A percentile compares a stretch with the other conserved stretches of the same genome.
These are phyloP conservation scores for Erucastrum elatum DNA, from an alignment of 345 rosid species.

Conservation along the genomic window DNA sequence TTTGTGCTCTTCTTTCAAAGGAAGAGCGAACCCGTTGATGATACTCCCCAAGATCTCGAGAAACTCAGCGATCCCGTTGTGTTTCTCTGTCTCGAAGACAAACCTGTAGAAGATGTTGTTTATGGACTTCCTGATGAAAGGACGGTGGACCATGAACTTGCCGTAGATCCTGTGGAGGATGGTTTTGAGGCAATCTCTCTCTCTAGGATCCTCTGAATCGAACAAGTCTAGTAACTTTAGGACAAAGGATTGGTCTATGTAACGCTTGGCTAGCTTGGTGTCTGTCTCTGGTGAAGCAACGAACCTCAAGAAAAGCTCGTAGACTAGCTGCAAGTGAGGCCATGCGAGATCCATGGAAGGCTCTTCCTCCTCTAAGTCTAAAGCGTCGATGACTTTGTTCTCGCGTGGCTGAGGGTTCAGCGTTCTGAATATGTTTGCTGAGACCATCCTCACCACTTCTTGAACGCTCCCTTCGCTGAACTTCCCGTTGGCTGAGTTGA, in stretches of 20 bases:
- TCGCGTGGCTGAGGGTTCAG: conserved; percentile 64
- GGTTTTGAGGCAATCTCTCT: conserved; percentile 68
- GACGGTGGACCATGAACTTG: conserved; percentile 74
- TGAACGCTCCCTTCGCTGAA: conserved; percentile 56
- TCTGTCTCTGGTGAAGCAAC: conserved; percentile 77
- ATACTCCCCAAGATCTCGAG: conserved; percentile 74
- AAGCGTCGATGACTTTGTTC: conserved; percentile 56
- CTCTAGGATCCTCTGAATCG: conserved; percentile 73
- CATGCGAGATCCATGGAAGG: conserved; percentile 74
- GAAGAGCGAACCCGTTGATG: conserved; percentile 75
- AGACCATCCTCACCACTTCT: conserved; percentile 64
- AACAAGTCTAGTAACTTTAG: conserved; percentile 60
- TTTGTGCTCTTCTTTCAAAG: conserved; percentile 73
- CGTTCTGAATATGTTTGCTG: conserved; percentile 61
- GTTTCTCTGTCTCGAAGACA: conserved; percentile 72
- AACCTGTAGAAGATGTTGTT: conserved; percentile 66
- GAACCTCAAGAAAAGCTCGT: conserved; percentile 70
- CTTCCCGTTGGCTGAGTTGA: conserved; percentile 56
- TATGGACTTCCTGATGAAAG: conserved; percentile 66
- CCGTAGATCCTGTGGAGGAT: conserved; percentile 73
- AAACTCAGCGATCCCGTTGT: conserved; percentile 71
- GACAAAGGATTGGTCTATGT: conserved; percentile 64
- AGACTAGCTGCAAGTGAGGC: conserved; percentile 78
- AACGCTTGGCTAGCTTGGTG: conserved; percentile 67
- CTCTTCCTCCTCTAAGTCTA: conserved; percentile 76